Evolutionary conservation across 2,329 filamentous ascomycete species (phyloP).

Genomic region (Coniella vitis): DNA sequence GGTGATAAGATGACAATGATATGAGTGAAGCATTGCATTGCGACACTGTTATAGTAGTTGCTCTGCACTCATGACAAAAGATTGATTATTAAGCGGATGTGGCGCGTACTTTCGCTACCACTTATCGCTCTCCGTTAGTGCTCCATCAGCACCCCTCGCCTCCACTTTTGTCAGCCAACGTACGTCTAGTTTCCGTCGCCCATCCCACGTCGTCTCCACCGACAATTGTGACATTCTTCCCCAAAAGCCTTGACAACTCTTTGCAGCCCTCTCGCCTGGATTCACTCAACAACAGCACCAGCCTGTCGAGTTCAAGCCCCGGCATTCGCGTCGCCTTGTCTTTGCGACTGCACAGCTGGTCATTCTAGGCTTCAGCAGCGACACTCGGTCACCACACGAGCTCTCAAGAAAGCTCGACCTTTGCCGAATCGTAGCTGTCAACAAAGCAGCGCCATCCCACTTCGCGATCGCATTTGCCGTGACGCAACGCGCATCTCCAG

Average conservation of each 20-base stretch:
- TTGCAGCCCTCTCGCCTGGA: background rate
- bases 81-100: background rate
- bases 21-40: too few species aligned
- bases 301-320: background rate
- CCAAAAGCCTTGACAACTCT: slow-evolving; percentile 13
- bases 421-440: background rate
- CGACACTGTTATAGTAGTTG: too few species aligned
- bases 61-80: too few species aligned
- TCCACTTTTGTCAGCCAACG: background rate
- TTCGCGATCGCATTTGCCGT: slow-evolving; percentile 1
- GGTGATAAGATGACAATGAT: too few species aligned
- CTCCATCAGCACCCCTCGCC: background rate
- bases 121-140: too few species aligned
- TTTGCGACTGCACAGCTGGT: slow-evolving; percentile 3
- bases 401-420: slow-evolving; percentile 5
- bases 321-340: slow-evolving; percentile 11
- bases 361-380: background rate
- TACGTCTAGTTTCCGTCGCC: background rate
- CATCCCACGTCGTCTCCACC: slow-evolving; percentile 10
- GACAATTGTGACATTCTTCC: slow-evolving; percentile 12
- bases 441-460: background rate
- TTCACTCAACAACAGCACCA: slow-evolving; percentile 3
- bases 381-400: background rate
- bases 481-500: slow-evolving; percentile 1
- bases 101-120: too few species aligned